A percentile compares a stretch with the other conserved stretches of the same genome.
These are phyloP conservation scores for Exophiala mesophila DNA, from an alignment of 2,329 filamentous ascomycete genomes.

Conservation along the genomic window DNA sequence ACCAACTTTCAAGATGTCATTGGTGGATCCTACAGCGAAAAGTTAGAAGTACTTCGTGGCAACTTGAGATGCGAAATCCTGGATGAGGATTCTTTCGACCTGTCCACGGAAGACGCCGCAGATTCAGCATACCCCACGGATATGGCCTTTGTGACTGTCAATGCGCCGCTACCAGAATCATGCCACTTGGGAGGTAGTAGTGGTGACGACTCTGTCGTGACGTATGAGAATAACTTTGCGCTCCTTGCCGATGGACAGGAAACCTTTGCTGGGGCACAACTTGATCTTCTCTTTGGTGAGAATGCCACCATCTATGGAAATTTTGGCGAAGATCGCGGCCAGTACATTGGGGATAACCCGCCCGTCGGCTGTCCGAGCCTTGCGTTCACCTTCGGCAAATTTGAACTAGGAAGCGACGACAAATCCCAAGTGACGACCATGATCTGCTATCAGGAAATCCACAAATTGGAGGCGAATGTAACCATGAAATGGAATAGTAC, in stretches of 20 bases:
- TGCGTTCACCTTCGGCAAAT: conserved; percentile 25
- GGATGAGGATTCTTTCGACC: conserved; percentile 8
- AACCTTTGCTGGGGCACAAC: conserved; percentile 23
- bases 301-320: conserved; percentile 21
- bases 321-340: conserved; percentile 21
- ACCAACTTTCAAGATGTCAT: conserved; percentile 11
- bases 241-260: conserved; percentile 10
- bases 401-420: conserved; percentile 16
- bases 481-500: conserved; percentile 21
- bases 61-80: conserved; percentile 22
- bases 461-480: conserved; percentile 19
- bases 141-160: conserved; percentile 19
- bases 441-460: conserved; percentile 26
- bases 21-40: conserved; percentile 10
- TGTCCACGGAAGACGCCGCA: conserved; percentile 13
- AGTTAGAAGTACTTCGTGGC: conserved; percentile 16
- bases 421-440: conserved; percentile 22
- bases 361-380: conserved; percentile 25
- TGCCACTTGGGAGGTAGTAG: conserved; percentile 18
- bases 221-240: conserved; percentile 22
- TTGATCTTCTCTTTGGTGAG: conserved; percentile 24
- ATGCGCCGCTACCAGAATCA: conserved; percentile 20
- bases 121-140: conserved; percentile 17
- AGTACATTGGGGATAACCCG: conserved; percentile 25
- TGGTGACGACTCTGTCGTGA: conserved; percentile 17